Evolutionary conservation across 2,329 filamentous ascomycete species (phyloP).

Genomic region (Colletotrichum tropicale): DNA sequence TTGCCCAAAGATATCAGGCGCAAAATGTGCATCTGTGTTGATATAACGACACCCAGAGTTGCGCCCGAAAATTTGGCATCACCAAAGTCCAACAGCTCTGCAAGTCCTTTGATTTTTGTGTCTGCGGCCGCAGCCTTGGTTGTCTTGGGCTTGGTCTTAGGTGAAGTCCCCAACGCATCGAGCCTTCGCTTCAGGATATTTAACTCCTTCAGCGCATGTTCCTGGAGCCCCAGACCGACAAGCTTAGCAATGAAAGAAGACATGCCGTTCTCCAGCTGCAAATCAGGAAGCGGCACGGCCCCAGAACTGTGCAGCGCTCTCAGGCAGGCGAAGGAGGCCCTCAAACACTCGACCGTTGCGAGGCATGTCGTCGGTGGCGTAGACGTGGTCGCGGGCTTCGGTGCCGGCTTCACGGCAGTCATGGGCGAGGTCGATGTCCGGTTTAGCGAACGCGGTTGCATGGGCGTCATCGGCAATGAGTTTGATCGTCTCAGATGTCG

Average conservation of each 20-base stretch:
- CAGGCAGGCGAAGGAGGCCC: conserved; percentile 69
- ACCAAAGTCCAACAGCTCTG: conserved; percentile 68
- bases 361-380: conserved; percentile 49
- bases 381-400: conserved; percentile 28
- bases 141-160: background rate
- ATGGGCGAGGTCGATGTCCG: conserved; percentile 60
- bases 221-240: conserved; percentile 66
- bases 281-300: conserved; percentile 58
- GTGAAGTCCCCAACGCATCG: conserved; percentile 36
- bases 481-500: conserved; percentile 56
- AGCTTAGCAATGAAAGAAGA: conserved; percentile 71
- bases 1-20: conserved; percentile 65
- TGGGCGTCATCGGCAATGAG: conserved; percentile 63
- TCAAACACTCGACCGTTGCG: conserved; percentile 71
- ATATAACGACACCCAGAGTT: conserved; percentile 61
- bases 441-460: conserved; percentile 66
- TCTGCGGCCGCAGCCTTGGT: background rate
- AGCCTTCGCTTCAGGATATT: conserved; percentile 68
- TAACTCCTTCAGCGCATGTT: conserved; percentile 73
- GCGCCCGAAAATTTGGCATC: conserved; percentile 42
- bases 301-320: conserved; percentile 60
- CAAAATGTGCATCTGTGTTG: conserved; percentile 68
- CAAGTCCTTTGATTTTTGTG: conserved; percentile 46
- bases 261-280: conserved; percentile 78
- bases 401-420: conserved; percentile 35